Percentiles rank a stretch among this genome's conserved stretches.
phyloP scores from a whole-genome alignment of 495 filamentous ascomycete genomes.

The Penicillium soppii region DNA sequence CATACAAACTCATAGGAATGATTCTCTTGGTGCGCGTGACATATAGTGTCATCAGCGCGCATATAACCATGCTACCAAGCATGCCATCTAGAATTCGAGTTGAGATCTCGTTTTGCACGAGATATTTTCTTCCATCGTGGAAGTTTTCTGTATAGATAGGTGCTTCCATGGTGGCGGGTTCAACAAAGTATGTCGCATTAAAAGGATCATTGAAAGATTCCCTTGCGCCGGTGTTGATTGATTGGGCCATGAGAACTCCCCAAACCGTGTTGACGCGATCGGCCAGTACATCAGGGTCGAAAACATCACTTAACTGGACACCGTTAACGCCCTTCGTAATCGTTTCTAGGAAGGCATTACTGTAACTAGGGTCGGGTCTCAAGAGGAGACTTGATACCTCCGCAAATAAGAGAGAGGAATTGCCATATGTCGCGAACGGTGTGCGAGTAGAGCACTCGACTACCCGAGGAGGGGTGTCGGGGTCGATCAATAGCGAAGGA shows the following conservation, averaged over 20 bases:
- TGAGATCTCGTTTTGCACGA: conserved; percentile 29
- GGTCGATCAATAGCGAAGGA: too few species aligned
- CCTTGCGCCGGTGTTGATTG: neutral
- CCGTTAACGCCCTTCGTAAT: neutral
- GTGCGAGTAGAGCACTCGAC: too few species aligned
- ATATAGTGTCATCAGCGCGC: conserved; percentile 16
- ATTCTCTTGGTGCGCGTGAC: conserved; percentile 24
- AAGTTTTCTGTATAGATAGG: conserved; percentile 2
- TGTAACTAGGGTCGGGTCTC: neutral
- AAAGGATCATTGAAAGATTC: neutral
- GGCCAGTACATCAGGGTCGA: neutral
- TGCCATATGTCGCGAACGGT: too few species aligned
- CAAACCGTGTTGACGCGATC: neutral
- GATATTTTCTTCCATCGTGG: conserved; percentile 1
- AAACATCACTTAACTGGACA: neutral
- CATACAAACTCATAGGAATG: conserved; percentile 25
- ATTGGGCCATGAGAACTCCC: neutral
- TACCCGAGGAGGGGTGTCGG: neutral
- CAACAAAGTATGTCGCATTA: neutral
- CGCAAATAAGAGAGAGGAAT: too few species aligned
- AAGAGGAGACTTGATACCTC: neutral
- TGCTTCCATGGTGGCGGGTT: neutral
- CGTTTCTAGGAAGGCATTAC: neutral
- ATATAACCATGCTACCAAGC: conserved; percentile 22
- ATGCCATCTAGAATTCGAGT: conserved; percentile 33